Percentiles rank a stretch among this genome's conserved stretches.
Conservation (phyloP, 2,329 filamentous ascomycete species). For the Pyricularia pennisetigena region DNA sequence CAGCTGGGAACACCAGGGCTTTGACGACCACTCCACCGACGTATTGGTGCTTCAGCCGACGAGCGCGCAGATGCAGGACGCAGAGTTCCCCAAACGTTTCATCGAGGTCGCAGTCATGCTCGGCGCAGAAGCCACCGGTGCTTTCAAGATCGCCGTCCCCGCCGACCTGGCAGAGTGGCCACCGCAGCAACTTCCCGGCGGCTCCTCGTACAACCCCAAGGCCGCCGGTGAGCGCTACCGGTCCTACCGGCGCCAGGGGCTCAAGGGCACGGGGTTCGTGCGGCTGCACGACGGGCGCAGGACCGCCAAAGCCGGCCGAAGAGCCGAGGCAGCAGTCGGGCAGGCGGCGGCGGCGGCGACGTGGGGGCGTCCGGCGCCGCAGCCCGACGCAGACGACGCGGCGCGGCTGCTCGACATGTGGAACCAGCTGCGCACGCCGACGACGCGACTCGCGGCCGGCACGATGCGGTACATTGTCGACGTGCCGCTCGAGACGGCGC, state of each 20-base stretch:
- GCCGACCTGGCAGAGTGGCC: not conserved
- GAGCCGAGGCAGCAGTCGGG: not conserved
- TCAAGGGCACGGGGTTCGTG: not conserved
- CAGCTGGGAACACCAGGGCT: not conserved
- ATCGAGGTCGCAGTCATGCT: not conserved
- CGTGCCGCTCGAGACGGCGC: not conserved
- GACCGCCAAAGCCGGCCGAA: not conserved
- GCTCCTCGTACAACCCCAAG: not conserved
- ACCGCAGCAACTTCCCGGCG: not conserved
- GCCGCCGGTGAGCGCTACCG: not conserved
- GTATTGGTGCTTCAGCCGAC: not conserved
- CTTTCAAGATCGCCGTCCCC: not conserved
- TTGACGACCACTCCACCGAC: not conserved
- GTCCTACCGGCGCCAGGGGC: not conserved
- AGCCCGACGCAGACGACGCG: not conserved
- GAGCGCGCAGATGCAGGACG: not conserved
- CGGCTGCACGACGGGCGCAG: not conserved
- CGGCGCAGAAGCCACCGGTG: not conserved
- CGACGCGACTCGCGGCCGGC: not conserved
- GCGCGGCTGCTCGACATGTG: not conserved
- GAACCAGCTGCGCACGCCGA: not conserved
- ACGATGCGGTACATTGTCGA: slow-evolving; percentile 2
- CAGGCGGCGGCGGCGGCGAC: not conserved
- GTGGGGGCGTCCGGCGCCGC: not conserved
- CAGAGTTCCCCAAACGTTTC: not conserved